Percentiles rank a stretch among this genome's conserved stretches.
Conservation (phyloP, 129 eudicot species). For the Helichrysum umbraculigerum region DNA sequence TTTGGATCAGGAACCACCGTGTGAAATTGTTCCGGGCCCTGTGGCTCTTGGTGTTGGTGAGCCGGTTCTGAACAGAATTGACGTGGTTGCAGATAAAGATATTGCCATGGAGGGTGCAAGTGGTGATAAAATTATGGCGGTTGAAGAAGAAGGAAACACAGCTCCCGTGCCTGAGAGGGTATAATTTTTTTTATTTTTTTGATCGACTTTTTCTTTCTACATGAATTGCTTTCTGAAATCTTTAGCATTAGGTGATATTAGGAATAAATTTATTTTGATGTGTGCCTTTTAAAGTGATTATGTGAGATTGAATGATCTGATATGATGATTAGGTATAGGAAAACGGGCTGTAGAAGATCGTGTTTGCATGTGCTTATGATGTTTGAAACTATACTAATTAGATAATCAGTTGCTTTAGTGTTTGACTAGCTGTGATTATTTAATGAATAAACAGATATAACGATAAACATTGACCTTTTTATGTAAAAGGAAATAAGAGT, state of each 20-base stretch:
- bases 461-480: no score
- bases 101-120: slow-evolving; percentile 21
- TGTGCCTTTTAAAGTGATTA: not conserved
- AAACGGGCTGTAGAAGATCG: not conserved
- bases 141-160: slow-evolving; percentile 18
- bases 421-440: not conserved
- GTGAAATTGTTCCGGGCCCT: slow-evolving; percentile 58
- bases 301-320: not conserved
- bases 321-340: not conserved
- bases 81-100: slow-evolving; percentile 6
- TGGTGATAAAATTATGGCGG: slow-evolving; percentile 14
- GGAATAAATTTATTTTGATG: not conserved
- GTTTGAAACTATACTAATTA: not conserved
- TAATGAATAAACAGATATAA: not conserved
- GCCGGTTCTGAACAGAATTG: slow-evolving; percentile 28
- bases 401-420: not conserved
- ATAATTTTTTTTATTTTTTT: not conserved
- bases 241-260: slow-evolving; percentile 1
- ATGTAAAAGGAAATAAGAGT: no score
- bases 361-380: not conserved
- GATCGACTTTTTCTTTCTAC: not conserved
- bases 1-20: slow-evolving; percentile 79
- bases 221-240: not conserved
- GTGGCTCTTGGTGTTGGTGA: slow-evolving; percentile 52
- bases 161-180: slow-evolving; percentile 21